These are phyloP conservation scores for Nemania abortiva DNA, from an alignment of 2,329 filamentous ascomycete species.

Conservation along the genomic window DNA sequence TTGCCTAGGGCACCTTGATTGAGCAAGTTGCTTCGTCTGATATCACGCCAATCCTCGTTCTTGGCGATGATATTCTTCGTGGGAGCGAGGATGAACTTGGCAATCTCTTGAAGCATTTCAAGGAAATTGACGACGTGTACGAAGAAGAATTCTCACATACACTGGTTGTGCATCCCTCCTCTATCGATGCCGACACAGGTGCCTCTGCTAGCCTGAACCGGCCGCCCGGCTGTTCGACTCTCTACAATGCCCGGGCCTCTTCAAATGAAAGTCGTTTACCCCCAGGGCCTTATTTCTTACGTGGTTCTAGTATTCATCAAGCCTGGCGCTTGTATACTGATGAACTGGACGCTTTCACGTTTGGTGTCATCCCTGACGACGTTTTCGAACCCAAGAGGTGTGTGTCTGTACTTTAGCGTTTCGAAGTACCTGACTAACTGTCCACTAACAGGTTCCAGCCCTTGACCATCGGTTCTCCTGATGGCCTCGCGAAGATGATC, in stretches of 20 bases:
- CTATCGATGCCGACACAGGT: neutral
- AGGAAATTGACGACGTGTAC: neutral
- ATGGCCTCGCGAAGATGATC: neutral
- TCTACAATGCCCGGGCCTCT: neutral
- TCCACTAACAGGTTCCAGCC: neutral
- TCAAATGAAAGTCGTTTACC: neutral
- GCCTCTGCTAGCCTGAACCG: neutral
- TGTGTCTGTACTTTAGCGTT: neutral
- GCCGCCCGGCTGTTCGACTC: neutral
- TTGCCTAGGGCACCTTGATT: neutral
- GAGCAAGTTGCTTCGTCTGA: neutral
- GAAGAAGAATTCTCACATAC: neutral
- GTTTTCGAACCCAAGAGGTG: neutral
- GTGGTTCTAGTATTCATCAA: neutral
- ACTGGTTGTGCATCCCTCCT: neutral
- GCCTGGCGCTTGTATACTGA: neutral
- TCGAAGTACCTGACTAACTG: neutral
- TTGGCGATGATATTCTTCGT: neutral
- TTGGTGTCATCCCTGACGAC: neutral
- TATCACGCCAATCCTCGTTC: neutral
- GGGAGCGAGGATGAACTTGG: neutral
- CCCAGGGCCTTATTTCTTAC: neutral
- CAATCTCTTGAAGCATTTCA: neutral
- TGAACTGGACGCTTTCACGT: neutral
- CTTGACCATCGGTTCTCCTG: neutral